Conservation (phyloP, 306 rosid species). For the Alnus rubra region DNA sequence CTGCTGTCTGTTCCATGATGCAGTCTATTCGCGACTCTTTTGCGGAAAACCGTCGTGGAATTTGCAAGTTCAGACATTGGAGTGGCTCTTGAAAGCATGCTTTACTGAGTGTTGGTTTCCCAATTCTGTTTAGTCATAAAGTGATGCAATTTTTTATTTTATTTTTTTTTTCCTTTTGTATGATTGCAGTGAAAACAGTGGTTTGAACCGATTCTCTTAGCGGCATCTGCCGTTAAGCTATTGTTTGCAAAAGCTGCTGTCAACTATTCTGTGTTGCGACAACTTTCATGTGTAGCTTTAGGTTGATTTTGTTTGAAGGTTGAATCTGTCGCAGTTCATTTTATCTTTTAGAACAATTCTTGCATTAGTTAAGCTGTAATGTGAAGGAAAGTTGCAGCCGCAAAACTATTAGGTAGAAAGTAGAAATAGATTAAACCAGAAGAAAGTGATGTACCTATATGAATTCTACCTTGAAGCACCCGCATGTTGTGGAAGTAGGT, state of each 20-base stretch:
- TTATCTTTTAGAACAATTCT: slow-evolving; percentile 23
- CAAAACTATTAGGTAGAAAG: not conserved
- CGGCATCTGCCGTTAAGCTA: not conserved
- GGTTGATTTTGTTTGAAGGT: slow-evolving; percentile 13
- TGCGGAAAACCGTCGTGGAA: slow-evolving; percentile 67
- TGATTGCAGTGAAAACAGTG: not conserved
- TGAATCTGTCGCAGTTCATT: slow-evolving; percentile 6
- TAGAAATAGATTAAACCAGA: not conserved
- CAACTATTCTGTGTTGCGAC: not conserved
- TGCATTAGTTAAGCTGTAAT: slow-evolving; percentile 22
- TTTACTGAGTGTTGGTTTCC: slow-evolving; percentile 9
- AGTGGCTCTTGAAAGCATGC: slow-evolving; percentile 47
- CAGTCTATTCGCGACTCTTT: slow-evolving; percentile 65
- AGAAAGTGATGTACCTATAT: not conserved
- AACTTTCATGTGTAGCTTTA: slow-evolving; percentile 3
- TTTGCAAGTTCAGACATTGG: slow-evolving; percentile 75
- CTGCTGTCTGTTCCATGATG: slow-evolving; percentile 60
- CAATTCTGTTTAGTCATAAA: not conserved
- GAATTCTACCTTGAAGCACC: not conserved
- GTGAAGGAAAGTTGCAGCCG: not conserved
- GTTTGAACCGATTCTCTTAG: slow-evolving; percentile 10
- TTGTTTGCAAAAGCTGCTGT: slow-evolving; percentile 1
- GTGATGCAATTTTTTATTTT: too few relatives aligned
- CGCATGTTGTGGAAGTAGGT: slow-evolving; percentile 4
- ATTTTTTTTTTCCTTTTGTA: not conserved